Conservation (phyloP, 192 early-diverging fungal genomes). For the Phycomyces blakesleeanus region DNA sequence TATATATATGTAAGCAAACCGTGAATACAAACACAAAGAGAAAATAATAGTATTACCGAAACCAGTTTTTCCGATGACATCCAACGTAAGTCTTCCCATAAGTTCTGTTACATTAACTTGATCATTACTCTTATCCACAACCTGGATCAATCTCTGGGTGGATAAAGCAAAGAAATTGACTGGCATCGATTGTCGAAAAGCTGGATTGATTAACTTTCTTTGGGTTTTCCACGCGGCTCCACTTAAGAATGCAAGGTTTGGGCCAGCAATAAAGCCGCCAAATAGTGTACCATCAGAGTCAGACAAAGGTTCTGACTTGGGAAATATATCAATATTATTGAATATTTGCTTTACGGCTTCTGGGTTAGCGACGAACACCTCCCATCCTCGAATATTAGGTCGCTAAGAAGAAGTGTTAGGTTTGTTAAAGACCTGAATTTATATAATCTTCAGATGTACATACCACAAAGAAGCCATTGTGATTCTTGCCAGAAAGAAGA, state of each 20-base stretch:
- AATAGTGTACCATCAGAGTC: not conserved
- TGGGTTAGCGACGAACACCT: not conserved
- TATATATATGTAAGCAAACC: too few relatives aligned
- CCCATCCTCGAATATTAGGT: conserved; percentile 1
- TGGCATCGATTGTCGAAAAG: conserved; percentile 30
- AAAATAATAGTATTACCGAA: conserved; percentile 14
- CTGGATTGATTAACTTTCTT: conserved; percentile 20
- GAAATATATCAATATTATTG: conserved; percentile 6
- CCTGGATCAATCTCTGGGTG: conserved; percentile 10
- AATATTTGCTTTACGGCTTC: not conserved
- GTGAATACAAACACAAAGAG: not conserved
- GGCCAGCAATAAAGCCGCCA: conserved; percentile 3
- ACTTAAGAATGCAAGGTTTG: not conserved
- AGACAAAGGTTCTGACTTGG: not conserved
- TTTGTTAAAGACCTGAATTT: not conserved
- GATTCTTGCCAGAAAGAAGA: not conserved
- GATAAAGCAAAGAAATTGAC: conserved; percentile 22
- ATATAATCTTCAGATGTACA: not conserved
- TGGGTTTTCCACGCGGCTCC: conserved; percentile 7
- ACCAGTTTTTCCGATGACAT: conserved; percentile 27
- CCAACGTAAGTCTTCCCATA: conserved; percentile 21
- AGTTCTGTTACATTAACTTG: conserved; percentile 4
- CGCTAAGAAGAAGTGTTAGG: not conserved
- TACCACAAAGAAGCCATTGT: not conserved
- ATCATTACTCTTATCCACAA: not conserved